These are phyloP conservation scores for Tetrahymena elliotti DNA, from an alignment of 73 alveolate genomes.

Conservation along the genomic window DNA sequence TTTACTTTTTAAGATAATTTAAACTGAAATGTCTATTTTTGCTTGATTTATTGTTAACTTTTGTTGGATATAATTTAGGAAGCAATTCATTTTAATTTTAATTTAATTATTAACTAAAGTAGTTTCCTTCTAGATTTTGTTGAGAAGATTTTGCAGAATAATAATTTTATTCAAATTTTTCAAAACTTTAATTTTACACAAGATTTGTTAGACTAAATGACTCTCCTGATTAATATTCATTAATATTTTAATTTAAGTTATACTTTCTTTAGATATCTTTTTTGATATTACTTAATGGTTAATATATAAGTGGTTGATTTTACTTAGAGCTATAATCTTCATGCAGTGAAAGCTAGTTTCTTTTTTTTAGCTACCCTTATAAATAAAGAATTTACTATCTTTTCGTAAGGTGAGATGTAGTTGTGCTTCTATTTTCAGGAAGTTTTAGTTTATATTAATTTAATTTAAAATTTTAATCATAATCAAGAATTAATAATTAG, in stretches of 20 bases:
- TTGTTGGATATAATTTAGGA: not conserved
- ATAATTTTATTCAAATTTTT: not conserved
- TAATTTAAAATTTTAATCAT: not conserved
- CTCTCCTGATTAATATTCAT: not conserved
- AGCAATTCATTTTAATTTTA: not conserved
- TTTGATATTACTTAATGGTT: not conserved
- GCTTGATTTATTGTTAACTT: not conserved
- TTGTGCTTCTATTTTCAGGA: not conserved
- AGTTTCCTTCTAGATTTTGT: not conserved
- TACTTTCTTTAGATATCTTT: not conserved
- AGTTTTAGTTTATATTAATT: not conserved
- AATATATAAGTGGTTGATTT: not conserved
- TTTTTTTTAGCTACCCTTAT: not conserved
- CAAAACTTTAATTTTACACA: not conserved
- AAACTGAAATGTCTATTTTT: not conserved
- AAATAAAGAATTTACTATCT: not conserved
- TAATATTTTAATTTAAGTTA: no score
- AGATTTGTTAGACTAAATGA: not conserved
- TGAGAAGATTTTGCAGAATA: not conserved
- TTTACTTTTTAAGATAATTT: not conserved
- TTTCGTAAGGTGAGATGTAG: not conserved
- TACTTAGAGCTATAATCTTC: not conserved
- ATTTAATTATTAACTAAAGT: not conserved
- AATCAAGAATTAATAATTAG: not conserved
- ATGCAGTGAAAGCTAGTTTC: not conserved